Percentiles rank a stretch among this genome's conserved stretches.
Conservation (phyloP, 1,139 yeast species). For the Yamadazyma buinensis region DNA sequence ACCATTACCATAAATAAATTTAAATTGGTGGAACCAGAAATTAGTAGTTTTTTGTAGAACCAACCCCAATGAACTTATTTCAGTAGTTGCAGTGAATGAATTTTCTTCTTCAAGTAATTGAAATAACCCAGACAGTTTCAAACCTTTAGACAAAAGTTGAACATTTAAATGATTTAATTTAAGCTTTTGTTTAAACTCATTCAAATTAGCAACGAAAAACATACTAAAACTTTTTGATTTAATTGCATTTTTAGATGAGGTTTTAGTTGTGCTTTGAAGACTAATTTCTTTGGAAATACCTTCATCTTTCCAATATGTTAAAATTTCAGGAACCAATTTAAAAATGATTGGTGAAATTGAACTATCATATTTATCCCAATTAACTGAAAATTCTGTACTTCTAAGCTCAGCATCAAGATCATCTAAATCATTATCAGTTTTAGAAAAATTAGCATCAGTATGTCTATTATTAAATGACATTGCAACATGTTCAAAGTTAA, state of each 20-base stretch:
- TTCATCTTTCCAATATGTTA: background rate
- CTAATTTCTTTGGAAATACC: too few species aligned
- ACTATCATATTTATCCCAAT: constrained; percentile 22
- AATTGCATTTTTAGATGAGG: background rate
- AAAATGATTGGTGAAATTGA: constrained; percentile 15
- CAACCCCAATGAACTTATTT: constrained; percentile 3
- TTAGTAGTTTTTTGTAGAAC: background rate
- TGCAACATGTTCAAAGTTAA: constrained; percentile 2
- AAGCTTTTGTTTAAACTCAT: constrained; percentile 5
- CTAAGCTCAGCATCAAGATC: constrained; percentile 12
- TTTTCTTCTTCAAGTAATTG: constrained; percentile 4
- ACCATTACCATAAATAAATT: constrained; percentile 3
- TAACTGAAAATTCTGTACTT: constrained; percentile 16
- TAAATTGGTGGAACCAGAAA: constrained; percentile 3
- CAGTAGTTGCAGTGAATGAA: constrained; percentile 1
- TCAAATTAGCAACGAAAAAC: constrained; percentile 5
- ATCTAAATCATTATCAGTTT: constrained; percentile 8
- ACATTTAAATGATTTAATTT: background rate
- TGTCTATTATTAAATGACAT: constrained; percentile 3
- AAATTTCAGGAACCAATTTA: constrained; percentile 2
- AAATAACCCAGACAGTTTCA: constrained; percentile 5
- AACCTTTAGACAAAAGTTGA: constrained; percentile 3
- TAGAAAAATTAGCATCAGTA: constrained; percentile 8
- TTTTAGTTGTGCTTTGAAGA: background rate
- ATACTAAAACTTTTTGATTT: constrained; percentile 3